Conservation (phyloP, 2,329 filamentous ascomycete species). For the Trichophyton mentagrophytes region DNA sequence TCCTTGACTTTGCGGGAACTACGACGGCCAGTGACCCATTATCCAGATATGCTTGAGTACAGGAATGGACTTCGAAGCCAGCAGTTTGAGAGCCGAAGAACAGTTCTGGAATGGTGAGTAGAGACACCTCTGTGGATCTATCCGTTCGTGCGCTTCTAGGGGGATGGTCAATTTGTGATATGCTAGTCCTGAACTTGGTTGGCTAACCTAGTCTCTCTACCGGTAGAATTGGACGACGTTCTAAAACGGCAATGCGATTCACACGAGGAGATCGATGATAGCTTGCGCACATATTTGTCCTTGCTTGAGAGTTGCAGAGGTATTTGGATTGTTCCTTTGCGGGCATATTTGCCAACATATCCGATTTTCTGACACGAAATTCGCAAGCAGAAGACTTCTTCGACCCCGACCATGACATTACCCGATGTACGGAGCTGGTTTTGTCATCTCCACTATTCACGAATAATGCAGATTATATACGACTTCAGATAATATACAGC, state of each 20-base stretch:
- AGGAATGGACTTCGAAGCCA: slow-evolving; percentile 56
- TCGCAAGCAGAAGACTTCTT: slow-evolving; percentile 51
- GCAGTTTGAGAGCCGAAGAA: slow-evolving; percentile 62
- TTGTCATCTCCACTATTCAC: slow-evolving; percentile 63
- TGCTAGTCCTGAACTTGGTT: background rate
- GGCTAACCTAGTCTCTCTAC: slow-evolving; percentile 3
- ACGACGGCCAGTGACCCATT: background rate
- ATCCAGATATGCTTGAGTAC: slow-evolving; percentile 12
- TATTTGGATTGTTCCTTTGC: slow-evolving; percentile 20
- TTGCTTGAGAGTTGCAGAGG: slow-evolving; percentile 62
- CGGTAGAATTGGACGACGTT: slow-evolving; percentile 53
- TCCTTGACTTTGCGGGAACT: background rate
- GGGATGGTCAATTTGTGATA: slow-evolving; percentile 3
- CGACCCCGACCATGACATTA: slow-evolving; percentile 64
- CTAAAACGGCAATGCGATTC: slow-evolving; percentile 46
- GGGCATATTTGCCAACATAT: background rate
- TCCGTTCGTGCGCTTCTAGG: too few species aligned
- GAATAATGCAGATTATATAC: slow-evolving; percentile 69
- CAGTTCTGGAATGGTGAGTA: slow-evolving; percentile 74
- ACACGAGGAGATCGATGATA: slow-evolving; percentile 65
- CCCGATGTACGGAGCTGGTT: slow-evolving; percentile 66
- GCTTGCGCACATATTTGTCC: slow-evolving; percentile 69
- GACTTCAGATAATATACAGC: slow-evolving; percentile 83
- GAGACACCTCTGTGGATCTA: slow-evolving; percentile 14
- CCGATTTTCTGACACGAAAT: background rate